These are phyloP conservation scores for Neoboletus subvelutipes DNA, from an alignment of 768 basidiomycete genomes.

Conservation along the genomic window DNA sequence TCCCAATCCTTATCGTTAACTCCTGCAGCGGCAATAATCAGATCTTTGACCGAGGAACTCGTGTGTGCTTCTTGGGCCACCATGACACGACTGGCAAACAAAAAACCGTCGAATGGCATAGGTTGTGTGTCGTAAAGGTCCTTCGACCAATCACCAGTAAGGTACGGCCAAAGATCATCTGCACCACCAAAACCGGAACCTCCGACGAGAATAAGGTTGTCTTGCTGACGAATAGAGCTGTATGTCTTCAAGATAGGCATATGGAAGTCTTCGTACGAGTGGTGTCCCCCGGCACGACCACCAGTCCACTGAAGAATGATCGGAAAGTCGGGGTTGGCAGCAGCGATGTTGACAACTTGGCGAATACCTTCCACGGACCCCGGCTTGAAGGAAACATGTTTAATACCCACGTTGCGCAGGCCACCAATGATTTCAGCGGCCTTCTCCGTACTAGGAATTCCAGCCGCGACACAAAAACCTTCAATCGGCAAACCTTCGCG, in stretches of 20 bases:
- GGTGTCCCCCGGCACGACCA: slow-evolving; percentile 97
- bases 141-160: slow-evolving; percentile 94
- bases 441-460: slow-evolving; percentile 95
- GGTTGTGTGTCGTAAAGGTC: slow-evolving; percentile 79
- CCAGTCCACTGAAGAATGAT: slow-evolving; percentile 99
- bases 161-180: slow-evolving; percentile 94
- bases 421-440: slow-evolving; percentile 93
- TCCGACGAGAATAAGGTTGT: slow-evolving; percentile 86
- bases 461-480: slow-evolving; percentile 99
- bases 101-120: slow-evolving; percentile 98
- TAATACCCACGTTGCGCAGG: slow-evolving; percentile 80
- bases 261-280: slow-evolving; percentile 98
- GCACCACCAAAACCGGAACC: slow-evolving; percentile 97
- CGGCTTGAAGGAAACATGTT: slow-evolving; percentile 97
- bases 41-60: slow-evolving; percentile 89
- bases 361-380: slow-evolving; percentile 97
- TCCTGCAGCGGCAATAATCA: slow-evolving; percentile 93
- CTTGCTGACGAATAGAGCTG: slow-evolving; percentile 80
- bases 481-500: slow-evolving; percentile 93
- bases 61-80: slow-evolving; percentile 99
- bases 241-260: slow-evolving; percentile 93
- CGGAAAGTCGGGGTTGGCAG: slow-evolving; percentile 92
- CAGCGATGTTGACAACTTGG: slow-evolving; percentile 94
- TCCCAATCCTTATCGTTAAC: slow-evolving; percentile 91
- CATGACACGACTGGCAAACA: slow-evolving; percentile 97